Evolutionary conservation across 2,329 filamentous ascomycete genomes (phyloP).

Genomic region (Furcasterigmium furcatum): DNA sequence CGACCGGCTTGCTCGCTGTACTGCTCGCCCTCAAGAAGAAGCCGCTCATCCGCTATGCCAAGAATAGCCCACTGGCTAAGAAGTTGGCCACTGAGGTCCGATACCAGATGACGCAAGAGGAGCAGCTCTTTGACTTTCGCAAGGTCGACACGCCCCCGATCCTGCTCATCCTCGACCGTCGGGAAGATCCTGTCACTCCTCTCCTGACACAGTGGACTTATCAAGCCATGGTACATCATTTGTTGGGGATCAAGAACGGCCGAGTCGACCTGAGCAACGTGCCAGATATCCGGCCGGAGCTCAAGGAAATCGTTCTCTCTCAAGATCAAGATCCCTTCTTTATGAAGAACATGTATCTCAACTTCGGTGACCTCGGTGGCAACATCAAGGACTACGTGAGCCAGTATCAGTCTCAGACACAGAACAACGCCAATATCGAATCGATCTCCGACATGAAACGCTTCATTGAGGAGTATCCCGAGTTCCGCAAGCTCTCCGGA

Average conservation of each 20-base stretch:
- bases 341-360: constrained; percentile 98
- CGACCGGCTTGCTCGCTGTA: constrained; percentile 81
- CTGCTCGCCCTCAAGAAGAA: constrained; percentile 94
- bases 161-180: constrained; percentile 81
- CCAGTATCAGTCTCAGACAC: constrained; percentile 97
- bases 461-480: constrained; percentile 97
- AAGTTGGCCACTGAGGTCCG: constrained; percentile 91
- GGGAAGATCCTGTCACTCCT: constrained; percentile 93
- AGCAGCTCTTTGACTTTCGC: constrained; percentile 93
- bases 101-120: constrained; percentile 92
- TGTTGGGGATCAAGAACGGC: constrained; percentile 93
- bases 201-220: constrained; percentile 98
- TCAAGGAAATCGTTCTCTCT: constrained; percentile 91
- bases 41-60: constrained; percentile 89
- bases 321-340: constrained; percentile 99
- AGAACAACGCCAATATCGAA: constrained; percentile 92
- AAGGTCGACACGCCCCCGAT: constrained; percentile 94
- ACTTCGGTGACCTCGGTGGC: constrained; percentile 91
- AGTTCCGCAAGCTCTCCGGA: constrained; percentile 93
- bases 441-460: constrained; percentile 99
- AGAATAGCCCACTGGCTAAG: constrained; percentile 84
- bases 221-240: constrained; percentile 98
- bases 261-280: constrained; percentile 83
- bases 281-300: constrained; percentile 78
- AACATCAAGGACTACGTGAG: constrained; percentile 99